Evolutionary conservation across 2,329 filamentous ascomycete genomes (phyloP).

Genomic region (Thielaviopsis euricoi): DNA sequence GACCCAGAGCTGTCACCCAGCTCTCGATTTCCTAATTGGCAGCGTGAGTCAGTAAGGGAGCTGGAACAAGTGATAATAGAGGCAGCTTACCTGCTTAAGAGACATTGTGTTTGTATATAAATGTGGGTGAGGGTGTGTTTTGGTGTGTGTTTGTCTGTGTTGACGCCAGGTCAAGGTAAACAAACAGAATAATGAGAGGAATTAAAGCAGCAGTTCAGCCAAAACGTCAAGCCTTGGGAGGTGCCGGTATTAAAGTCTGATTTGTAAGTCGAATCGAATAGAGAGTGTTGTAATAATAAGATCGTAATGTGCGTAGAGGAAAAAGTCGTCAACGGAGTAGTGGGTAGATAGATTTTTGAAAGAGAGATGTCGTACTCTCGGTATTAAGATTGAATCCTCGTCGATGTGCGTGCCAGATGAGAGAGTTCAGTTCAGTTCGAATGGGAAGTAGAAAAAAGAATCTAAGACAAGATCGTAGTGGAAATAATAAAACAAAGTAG

Average conservation of each 20-base stretch:
- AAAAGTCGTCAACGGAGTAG: neutral
- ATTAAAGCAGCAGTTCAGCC: neutral
- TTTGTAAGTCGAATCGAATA: neutral
- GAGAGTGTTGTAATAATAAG: neutral
- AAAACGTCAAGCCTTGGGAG: conserved; percentile 5
- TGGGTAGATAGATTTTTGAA: neutral
- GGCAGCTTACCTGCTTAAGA: conserved; percentile 38
- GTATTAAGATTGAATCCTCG: neutral
- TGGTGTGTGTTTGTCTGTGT: neutral
- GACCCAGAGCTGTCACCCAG: conserved; percentile 79
- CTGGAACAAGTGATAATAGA: neutral
- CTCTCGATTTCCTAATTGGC: conserved; percentile 80
- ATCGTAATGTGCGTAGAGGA: neutral
- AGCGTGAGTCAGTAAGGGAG: neutral
- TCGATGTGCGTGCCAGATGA: too few species aligned
- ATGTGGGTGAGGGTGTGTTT: conserved; percentile 5
- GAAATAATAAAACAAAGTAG: conserved; percentile 6
- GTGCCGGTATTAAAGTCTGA: neutral
- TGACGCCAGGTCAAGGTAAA: conserved; percentile 8
- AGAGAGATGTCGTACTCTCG: neutral
- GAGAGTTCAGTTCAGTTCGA: too few species aligned
- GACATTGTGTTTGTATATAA: conserved; percentile 30
- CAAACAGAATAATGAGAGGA: neutral
- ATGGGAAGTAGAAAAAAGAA: neutral
- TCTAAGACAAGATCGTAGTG: neutral